Conservation (phyloP, 352 stramenopile species). For the Achlya hypogyna region DNA sequence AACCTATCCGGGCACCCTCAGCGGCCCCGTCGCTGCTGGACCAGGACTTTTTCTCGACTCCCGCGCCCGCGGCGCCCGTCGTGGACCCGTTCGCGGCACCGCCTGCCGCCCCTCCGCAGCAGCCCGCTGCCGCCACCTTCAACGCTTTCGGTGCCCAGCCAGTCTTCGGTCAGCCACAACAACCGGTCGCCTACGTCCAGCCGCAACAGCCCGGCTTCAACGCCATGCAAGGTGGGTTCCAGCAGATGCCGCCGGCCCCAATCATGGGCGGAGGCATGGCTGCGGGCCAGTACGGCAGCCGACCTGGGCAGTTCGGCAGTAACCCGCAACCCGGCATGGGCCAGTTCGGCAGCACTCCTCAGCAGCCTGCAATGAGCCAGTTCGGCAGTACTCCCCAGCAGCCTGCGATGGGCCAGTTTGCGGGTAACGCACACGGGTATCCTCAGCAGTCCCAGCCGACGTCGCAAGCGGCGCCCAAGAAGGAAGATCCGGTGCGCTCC, state of each 20-base stretch:
- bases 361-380: neutral
- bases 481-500: neutral
- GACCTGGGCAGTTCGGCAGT: slow-evolving; percentile 1
- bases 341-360: neutral
- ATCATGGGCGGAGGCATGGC: neutral
- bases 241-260: neutral
- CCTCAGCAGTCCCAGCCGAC: neutral
- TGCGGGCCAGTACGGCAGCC: slow-evolving; percentile 3
- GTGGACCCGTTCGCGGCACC: slow-evolving; percentile 50
- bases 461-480: neutral
- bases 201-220: slow-evolving; percentile 2
- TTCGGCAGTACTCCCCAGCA: neutral
- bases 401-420: neutral
- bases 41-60: slow-evolving; percentile 55
- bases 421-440: neutral
- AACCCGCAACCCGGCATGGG: neutral
- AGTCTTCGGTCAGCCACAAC: neutral
- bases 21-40: slow-evolving; percentile 61
- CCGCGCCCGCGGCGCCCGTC: slow-evolving; percentile 22
- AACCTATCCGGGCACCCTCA: slow-evolving; percentile 39
- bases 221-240: slow-evolving; percentile 4
- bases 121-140: slow-evolving; percentile 34
- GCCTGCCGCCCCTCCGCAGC: slow-evolving; percentile 26
- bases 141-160: slow-evolving; percentile 25
- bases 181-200: neutral